These are phyloP conservation scores for Nectriaceae sp. DNA, from an alignment of 2,329 filamentous ascomycete species.

Conservation along the genomic window DNA sequence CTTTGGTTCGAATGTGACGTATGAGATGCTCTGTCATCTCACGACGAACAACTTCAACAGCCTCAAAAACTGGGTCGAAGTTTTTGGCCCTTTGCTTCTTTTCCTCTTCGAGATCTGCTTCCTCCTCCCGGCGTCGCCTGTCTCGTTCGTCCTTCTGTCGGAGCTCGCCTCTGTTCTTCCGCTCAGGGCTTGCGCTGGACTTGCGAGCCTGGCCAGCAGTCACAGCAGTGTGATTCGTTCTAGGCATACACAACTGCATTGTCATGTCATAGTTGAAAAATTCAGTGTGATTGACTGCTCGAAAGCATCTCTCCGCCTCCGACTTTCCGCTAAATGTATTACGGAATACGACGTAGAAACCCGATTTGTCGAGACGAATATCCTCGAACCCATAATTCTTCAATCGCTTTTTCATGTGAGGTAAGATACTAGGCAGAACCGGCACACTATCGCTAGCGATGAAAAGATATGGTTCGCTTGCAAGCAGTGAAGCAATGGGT, in stretches of 20 bases:
- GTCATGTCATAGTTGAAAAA: slow-evolving; percentile 92
- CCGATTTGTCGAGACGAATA: slow-evolving; percentile 79
- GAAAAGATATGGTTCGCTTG: slow-evolving; percentile 85
- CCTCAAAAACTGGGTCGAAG: slow-evolving; percentile 87
- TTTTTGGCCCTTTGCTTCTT: slow-evolving; percentile 85
- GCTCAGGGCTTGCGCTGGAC: slow-evolving; percentile 40
- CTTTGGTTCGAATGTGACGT: slow-evolving; percentile 82
- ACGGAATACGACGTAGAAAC: slow-evolving; percentile 91
- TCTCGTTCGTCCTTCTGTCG: slow-evolving; percentile 60
- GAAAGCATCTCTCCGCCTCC: slow-evolving; percentile 80
- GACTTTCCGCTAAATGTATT: slow-evolving; percentile 74
- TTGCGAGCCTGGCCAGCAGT: slow-evolving; percentile 28
- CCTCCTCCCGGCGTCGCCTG: slow-evolving; percentile 69
- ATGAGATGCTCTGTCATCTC: slow-evolving; percentile 88
- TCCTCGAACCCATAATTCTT: slow-evolving; percentile 81
- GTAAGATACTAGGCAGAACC: slow-evolving; percentile 79
- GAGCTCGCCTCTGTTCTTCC: slow-evolving; percentile 23
- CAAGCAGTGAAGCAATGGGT: slow-evolving; percentile 68
- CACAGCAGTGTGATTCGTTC: slow-evolving; percentile 24
- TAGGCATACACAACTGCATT: slow-evolving; percentile 70
- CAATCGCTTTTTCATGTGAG: slow-evolving; percentile 86
- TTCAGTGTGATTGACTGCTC: slow-evolving; percentile 74
- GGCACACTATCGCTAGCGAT: slow-evolving; percentile 86
- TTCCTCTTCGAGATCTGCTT: slow-evolving; percentile 84
- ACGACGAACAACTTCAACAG: slow-evolving; percentile 73